These are phyloP conservation scores for Colletotrichum endophyticum DNA, from an alignment of 2,329 filamentous ascomycete genomes.

Conservation along the genomic window DNA sequence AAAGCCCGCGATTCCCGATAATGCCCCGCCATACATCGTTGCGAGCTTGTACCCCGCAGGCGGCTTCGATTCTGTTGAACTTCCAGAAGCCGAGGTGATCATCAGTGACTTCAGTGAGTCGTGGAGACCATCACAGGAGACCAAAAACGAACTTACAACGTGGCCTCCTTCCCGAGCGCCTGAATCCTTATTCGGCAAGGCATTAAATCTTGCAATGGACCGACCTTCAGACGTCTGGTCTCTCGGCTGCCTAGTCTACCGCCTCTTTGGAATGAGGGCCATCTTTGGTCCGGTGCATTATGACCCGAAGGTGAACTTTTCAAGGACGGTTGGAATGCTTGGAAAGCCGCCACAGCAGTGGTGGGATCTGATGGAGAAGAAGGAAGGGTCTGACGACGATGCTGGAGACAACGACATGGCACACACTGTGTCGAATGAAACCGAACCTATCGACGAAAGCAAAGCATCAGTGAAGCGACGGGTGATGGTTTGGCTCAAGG, in stretches of 20 bases:
- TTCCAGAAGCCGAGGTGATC: fast-evolving
- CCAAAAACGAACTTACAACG: not conserved
- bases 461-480: too few species aligned
- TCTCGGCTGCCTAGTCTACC: not conserved
- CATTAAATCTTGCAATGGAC: not conserved
- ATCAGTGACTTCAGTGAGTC: not conserved
- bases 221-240: not conserved
- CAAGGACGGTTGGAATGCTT: not conserved
- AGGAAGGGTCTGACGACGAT: not conserved
- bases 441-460: too few species aligned
- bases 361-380: not conserved
- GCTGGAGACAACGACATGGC: too few species aligned
- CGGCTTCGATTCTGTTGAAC: not conserved
- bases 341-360: not conserved
- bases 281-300: not conserved
- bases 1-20: not conserved
- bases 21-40: not conserved
- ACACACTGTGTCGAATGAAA: too few species aligned
- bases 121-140: not conserved
- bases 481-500: too few species aligned
- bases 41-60: fast-evolving
- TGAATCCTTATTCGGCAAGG: not conserved
- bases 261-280: not conserved
- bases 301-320: not conserved
- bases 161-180: not conserved